Evolutionary conservation across 306 rosid species (phyloP).

Genomic region (Trifolium dubium): DNA sequence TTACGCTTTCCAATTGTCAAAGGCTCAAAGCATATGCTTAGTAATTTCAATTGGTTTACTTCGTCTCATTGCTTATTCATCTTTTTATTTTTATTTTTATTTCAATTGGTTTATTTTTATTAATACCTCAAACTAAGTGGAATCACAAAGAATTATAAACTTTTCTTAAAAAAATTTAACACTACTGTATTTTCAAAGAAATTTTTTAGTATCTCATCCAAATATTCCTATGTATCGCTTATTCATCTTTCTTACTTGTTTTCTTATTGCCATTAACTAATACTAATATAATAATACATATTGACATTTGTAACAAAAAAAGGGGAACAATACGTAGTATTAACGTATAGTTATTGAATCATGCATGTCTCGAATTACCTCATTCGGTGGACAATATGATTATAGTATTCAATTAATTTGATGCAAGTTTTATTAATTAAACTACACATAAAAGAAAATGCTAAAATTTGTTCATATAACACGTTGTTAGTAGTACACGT

Average conservation of each 20-base stretch:
- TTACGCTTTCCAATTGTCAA: not conserved
- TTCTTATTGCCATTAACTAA: not conserved
- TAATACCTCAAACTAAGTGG: too few species aligned
- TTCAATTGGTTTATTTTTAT: too few species aligned
- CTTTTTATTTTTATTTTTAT: too few species aligned
- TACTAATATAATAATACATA: not conserved
- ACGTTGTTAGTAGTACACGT: not conserved
- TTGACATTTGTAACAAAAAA: not conserved
- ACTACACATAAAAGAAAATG: not conserved
- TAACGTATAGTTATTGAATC: not conserved
- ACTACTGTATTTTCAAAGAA: too few species aligned
- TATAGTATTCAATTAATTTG: not conserved
- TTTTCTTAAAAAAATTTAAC: too few species aligned
- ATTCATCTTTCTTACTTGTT: not conserved
- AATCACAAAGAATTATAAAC: too few species aligned
- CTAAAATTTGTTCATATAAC: not conserved
- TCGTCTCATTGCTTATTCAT: not conserved
- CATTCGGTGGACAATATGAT: not conserved
- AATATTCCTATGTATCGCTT: not conserved
- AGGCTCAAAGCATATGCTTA: not conserved
- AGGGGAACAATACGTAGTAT: too few species aligned
- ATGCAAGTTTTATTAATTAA: too few species aligned
- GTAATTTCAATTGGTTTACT: not conserved
- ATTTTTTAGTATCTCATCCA: too few species aligned
- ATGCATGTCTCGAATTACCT: not conserved